Base-by-base conservation (phyloP, 371 early-diverging fungal species). In the Circinella umbellata region DNA sequence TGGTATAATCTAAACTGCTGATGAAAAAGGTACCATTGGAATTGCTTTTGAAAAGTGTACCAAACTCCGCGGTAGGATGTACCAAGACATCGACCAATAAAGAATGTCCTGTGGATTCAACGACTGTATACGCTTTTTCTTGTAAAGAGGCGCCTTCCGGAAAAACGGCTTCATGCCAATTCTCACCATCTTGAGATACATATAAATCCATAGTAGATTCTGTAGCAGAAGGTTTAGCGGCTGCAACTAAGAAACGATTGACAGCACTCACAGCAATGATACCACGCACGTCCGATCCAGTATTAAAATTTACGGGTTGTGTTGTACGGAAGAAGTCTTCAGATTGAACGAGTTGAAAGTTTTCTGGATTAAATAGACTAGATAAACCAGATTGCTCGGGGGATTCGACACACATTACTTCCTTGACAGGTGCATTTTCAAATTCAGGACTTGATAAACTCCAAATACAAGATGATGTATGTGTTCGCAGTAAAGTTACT, bases 11-110 rank as follows among this genome's bases (percentile, higher is more conserved):
- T 42, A 94, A 86, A 36, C 92, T 83, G 60, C 87, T 88, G 59
- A 89, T 87, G 76, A 94, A 98, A 75, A 91, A 93, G 4, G 91
- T 94, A 63, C 98, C 98, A 59, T 95, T 90, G 3, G 96, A 95
- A 75, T 96, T 94, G 37, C 96, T 96, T 47, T 90, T 76, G 80
- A 89, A 95, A 55, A 98, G 79, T 15, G 91, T 85, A 18, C 96
- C 97, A 42, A 78, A 88, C 0, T 85, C 55, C 61, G 78, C 73
- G 6, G 61, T 66, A 0, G 76, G 73, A 4, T 73, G 80, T 17
- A 73, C 73, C 18, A 88, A 71, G 1, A 93, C 88, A 73, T 93
- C 93, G 20, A 94, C 83, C 34, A 90, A 71, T 17, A 94, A 75
- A 13, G 90, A 82, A 61, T 88, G 69, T 3, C 87, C 71, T 3